A percentile compares a stretch with the other conserved stretches of the same genome.
Evolutionary conservation across 306 rosid genomes (phyloP).

Genomic region (Oxytropis ochrocephala): DNA sequence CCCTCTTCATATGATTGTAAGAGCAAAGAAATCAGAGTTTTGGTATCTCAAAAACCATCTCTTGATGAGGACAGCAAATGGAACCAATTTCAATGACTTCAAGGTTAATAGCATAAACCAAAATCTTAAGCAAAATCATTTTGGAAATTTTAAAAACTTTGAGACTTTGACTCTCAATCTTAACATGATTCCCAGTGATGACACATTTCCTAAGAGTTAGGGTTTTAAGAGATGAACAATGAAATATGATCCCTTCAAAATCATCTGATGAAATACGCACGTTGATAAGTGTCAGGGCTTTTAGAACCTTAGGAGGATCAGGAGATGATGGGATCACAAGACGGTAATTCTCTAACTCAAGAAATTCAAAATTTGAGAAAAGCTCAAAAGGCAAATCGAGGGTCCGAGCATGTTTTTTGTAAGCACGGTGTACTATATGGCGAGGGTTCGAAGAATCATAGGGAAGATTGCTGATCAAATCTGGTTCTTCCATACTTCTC

Average conservation of each 20-base stretch:
- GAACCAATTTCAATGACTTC: not conserved
- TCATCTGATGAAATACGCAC: not conserved
- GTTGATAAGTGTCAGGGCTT: not conserved
- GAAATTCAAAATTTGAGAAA: not conserved
- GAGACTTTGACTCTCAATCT: not conserved
- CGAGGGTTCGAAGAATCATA: not conserved
- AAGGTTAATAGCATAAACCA: not conserved
- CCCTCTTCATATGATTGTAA: not conserved
- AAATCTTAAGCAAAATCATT: not conserved
- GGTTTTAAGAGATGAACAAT: not conserved
- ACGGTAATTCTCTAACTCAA: not conserved
- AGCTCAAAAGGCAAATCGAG: not conserved
- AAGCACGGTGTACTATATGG: not conserved
- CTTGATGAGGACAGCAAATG: not conserved
- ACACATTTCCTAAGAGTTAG: not conserved
- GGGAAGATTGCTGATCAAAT: too few species aligned
- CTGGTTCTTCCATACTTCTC: too few species aligned
- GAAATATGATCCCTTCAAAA: not conserved
- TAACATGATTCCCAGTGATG: not conserved
- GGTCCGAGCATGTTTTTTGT: not conserved
- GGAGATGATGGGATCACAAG: not conserved
- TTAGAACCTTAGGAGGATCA: not conserved
- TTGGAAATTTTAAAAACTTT: not conserved
- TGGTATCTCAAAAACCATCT: not conserved
- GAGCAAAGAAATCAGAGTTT: not conserved